Evolutionary conservation across 2,329 filamentous ascomycete genomes (phyloP), one percentile per base, ranked within the genome.

Genomic region (Colletotrichum sp.): DNA sequence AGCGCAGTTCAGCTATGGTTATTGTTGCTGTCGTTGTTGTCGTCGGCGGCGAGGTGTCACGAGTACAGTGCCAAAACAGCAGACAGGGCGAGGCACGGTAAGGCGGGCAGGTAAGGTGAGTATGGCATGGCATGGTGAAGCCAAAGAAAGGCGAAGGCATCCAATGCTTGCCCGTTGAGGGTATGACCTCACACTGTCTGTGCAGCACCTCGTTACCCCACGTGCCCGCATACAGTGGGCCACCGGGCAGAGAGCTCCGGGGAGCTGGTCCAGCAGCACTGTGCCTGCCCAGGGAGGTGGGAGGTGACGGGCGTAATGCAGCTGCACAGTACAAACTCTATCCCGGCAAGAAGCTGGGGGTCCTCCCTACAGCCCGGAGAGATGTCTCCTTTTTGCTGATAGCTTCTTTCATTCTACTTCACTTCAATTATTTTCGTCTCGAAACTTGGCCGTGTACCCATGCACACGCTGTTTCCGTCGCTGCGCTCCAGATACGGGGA

Each of bases 171-270:
- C 36, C 36, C 36, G 59, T 75, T 71, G 36, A 52, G n/a, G n/a
- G 10, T 32, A 74, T 71, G 67, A 64, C 71, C 67, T 71, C 71
- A 74, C 44, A 74, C 72, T 74, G 67, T 74, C 67, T 26, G 13
- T n/a, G 59, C 34, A 44, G n/a, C 32, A 39, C 16, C 8, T 12
- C n/a, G 34, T 32, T 28, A 66, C 65, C 66, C 65, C 71, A 73
- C 66, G 39, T 64, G 32, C 26, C 67, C 67, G 26, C 24, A 21
- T 39, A 26, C 34, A 30, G 34, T 60, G 63, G 70, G 63, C 39
- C 32, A 28, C 63, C 26, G 18, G 34, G 34, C 62, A 67, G 62
- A 65, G 62, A 65, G 62, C 62, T 65, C 32, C 62, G 34, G 62
- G 13, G 18, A 64, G 28, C 28, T 36, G 8, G 55, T 59, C 16